Base-by-base conservation (phyloP, 2,329 filamentous ascomycete species). In the Penicillium brevicompactum region DNA sequence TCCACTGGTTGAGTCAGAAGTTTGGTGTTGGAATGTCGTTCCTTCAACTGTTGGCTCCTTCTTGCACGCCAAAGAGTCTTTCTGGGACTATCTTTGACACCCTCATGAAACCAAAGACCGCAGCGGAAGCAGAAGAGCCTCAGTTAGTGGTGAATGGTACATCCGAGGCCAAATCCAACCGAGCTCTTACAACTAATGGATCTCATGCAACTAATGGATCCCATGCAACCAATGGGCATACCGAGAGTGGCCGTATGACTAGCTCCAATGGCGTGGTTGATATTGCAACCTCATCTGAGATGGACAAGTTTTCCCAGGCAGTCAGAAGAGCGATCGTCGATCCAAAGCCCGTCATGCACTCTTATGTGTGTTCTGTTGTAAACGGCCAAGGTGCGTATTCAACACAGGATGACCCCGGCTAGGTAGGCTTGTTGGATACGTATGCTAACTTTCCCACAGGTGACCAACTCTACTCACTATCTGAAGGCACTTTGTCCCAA, bases 11-110 rank as follows among this genome's bases (percentile, higher is more conserved):
- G 8, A 49, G 47, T 11, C 47, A 49, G 21, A 49, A 49, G 9
- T 49, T 49, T 14, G 47, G 47, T 13, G 47, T 43, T 14, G 47
- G 47, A 13, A 49, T 49, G 47, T 49, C 47, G 21, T 49, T 49
- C 22, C 24, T 49, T 32, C 47, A 49, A 32, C 47, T 49, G 1
- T 22, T 49, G 5, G 47, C 37, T 40, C 47, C 47, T 4, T 49
- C 37, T 2, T 49, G 47, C 47, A 27, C 47, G 13, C 47, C 47
- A 7, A 49, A 49, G 37, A 49, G 32, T 41, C 47, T 49, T 3
- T 32, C 47, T 18, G 47, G 38, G 38, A 49, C 47, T 49, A 21
- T 49, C 13, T 49, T 49, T 11, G 38, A 49, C 13, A n/a, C 32
- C 7, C 47, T 49, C 11, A 34, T 34, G 32, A 22, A 41, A 22